Evolutionary conservation across 2,329 filamentous ascomycete species (phyloP).

Genomic region (Colletotrichum godetiae): DNA sequence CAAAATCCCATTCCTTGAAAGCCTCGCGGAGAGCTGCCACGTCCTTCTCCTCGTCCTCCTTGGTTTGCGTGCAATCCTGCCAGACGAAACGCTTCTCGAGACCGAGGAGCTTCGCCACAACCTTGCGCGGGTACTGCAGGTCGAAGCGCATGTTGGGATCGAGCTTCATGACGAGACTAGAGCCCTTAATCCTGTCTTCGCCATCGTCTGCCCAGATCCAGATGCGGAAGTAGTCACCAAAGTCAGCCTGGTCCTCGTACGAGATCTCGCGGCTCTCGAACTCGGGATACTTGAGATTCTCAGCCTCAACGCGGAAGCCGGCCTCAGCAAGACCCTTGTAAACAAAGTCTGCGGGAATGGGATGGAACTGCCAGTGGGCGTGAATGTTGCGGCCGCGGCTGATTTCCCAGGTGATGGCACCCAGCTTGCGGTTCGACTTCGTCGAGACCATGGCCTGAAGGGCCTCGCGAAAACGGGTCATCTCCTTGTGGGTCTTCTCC

Average conservation of each 20-base stretch:
- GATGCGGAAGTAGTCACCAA: conserved; percentile 80
- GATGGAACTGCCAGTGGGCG: conserved; percentile 92
- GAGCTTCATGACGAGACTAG: conserved; percentile 80
- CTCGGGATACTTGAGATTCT: conserved; percentile 72
- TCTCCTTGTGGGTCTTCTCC: conserved; percentile 77
- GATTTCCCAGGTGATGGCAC: conserved; percentile 93
- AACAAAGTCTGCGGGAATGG: conserved; percentile 76
- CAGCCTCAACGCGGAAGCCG: conserved; percentile 88
- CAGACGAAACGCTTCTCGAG: conserved; percentile 84
- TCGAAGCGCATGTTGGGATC: conserved; percentile 82
- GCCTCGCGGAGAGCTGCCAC: conserved; percentile 82
- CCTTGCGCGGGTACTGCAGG: conserved; percentile 87
- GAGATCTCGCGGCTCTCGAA: conserved; percentile 62
- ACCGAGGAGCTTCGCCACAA: conserved; percentile 87
- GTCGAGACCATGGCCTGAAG: conserved; percentile 83
- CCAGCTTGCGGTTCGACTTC: conserved; percentile 69
- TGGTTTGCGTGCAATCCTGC: conserved; percentile 83
- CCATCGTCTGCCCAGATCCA: conserved; percentile 79
- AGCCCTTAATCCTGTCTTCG: conserved; percentile 68
- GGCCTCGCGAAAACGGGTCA: conserved; percentile 81
- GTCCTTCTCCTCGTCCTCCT: conserved; percentile 83
- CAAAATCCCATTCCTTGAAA: conserved; percentile 91
- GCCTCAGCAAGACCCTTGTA: conserved; percentile 82
- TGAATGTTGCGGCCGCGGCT: conserved; percentile 85
- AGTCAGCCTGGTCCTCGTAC: conserved; percentile 59